phyloP scores from a whole-genome alignment of 257 asterid species.

The Solanum sparsipilum region DNA sequence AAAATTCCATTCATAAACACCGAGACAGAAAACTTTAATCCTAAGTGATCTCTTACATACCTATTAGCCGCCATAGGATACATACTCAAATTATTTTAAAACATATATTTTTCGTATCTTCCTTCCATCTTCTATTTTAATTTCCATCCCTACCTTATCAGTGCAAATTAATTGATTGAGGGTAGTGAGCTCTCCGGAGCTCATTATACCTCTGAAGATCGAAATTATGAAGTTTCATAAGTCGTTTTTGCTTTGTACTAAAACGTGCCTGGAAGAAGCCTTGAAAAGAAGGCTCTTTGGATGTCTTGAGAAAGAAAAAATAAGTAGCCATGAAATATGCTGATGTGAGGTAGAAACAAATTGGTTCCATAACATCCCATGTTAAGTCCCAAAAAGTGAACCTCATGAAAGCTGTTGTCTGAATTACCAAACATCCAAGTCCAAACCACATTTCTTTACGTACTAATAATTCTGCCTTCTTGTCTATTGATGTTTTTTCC shows the following conservation, averaged over 20 bases:
- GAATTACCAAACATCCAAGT: slow-evolving; percentile 25
- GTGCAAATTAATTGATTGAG: background rate
- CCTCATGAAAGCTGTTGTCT: slow-evolving; percentile 38
- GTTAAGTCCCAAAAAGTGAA: slow-evolving; percentile 62
- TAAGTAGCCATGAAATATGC: slow-evolving; percentile 35
- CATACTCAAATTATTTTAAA: background rate
- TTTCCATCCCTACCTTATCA: background rate
- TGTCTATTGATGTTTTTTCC: slow-evolving; percentile 37
- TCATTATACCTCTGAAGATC: slow-evolving; percentile 33
- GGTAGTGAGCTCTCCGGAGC: slow-evolving; percentile 3
- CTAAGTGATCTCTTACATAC: background rate
- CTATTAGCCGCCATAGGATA: background rate
- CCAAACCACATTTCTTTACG: slow-evolving; percentile 48
- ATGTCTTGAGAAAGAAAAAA: slow-evolving; percentile 45
- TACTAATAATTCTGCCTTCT: slow-evolving; percentile 42
- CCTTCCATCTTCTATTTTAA: background rate
- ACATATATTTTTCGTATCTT: background rate
- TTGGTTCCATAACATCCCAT: slow-evolving; percentile 83
- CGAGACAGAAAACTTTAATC: background rate
- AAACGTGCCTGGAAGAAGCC: slow-evolving; percentile 46
- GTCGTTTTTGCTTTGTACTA: slow-evolving; percentile 42
- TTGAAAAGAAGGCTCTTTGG: slow-evolving; percentile 49
- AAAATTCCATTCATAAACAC: background rate
- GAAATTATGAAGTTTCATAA: slow-evolving; percentile 35
- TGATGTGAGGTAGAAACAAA: slow-evolving; percentile 40